Percentiles rank a stretch among this genome's conserved stretches.
Conservation (phyloP, 805 yeast species). For the Komagataella populi region DNA sequence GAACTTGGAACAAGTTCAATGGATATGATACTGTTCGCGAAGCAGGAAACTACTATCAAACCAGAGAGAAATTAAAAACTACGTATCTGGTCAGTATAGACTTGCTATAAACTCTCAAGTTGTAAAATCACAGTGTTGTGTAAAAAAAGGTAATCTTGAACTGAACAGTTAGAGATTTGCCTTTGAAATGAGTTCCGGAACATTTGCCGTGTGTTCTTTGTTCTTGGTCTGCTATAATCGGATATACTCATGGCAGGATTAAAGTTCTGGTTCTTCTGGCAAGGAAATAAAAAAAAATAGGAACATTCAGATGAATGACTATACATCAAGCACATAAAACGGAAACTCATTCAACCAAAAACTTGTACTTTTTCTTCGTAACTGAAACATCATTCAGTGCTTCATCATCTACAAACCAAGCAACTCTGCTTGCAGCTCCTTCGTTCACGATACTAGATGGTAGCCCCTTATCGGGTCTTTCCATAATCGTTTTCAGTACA, state of each 20-base stretch:
- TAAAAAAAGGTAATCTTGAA: not conserved
- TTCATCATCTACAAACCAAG: conserved; percentile 95
- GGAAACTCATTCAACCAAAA: conserved; percentile 17
- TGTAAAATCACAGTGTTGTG: not conserved
- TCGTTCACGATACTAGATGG: conserved; percentile 92
- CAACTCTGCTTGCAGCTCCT: conserved; percentile 91
- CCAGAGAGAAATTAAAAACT: not conserved
- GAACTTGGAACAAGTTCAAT: not conserved
- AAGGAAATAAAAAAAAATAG: not conserved
- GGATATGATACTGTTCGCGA: not conserved
- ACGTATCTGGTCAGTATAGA: not conserved
- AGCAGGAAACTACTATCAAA: not conserved
- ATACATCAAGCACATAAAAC: not conserved
- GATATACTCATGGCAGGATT: not conserved
- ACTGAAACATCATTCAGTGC: conserved; percentile 72
- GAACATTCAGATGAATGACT: not conserved
- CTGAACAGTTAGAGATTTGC: not conserved
- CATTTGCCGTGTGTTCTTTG: not conserved
- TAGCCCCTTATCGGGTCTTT: conserved; percentile 90
- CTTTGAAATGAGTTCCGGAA: not conserved
- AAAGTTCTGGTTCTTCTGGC: not conserved
- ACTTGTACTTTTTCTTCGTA: conserved; percentile 61
- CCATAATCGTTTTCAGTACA: conserved; percentile 81
- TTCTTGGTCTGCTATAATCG: not conserved
- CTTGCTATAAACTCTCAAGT: not conserved